Percentiles rank a stretch among this genome's conserved stretches.
Evolutionary conservation across 768 basidiomycete genomes (phyloP).

Genomic region (Kwoniella dejecticola): DNA sequence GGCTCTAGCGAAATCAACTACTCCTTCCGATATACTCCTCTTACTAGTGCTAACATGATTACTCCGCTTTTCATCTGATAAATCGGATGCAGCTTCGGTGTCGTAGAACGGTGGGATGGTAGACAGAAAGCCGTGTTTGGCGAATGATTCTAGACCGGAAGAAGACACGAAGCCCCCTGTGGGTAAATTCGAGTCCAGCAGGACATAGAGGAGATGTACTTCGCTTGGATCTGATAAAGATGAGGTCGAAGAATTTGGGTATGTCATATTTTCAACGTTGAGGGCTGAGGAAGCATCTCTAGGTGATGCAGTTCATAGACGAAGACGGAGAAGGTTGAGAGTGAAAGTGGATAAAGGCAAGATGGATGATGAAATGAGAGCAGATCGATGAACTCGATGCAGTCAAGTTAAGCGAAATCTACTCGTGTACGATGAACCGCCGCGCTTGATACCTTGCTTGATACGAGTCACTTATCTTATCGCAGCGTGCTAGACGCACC

Average conservation of each 20-base stretch:
- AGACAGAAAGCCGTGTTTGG: conserved; percentile 74
- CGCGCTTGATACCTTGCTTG: too few relatives aligned
- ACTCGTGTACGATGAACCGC: too few relatives aligned
- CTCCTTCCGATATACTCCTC: conserved; percentile 8
- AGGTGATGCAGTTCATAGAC: too few relatives aligned
- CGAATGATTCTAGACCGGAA: conserved; percentile 84
- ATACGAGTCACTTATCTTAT: too few relatives aligned
- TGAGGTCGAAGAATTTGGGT: not conserved
- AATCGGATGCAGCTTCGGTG: not conserved
- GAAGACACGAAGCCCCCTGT: conserved; percentile 97
- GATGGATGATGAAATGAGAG: too few relatives aligned
- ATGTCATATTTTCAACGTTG: not conserved
- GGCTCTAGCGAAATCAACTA: conserved; percentile 35
- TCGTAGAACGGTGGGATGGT: conserved; percentile 49
- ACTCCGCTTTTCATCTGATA: too few relatives aligned
- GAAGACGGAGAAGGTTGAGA: not conserved
- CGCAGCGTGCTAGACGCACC: too few relatives aligned
- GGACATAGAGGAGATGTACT: conserved; percentile 51
- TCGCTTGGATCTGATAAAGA: conserved; percentile 20
- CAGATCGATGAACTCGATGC: too few relatives aligned
- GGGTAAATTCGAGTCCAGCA: conserved; percentile 82
- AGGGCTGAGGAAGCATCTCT: not conserved
- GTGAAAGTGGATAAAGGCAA: too few relatives aligned
- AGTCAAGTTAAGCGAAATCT: too few relatives aligned
- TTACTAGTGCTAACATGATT: not conserved